phyloP scores from a whole-genome alignment of 345 rosid genomes.

The Linum trigynum region DNA sequence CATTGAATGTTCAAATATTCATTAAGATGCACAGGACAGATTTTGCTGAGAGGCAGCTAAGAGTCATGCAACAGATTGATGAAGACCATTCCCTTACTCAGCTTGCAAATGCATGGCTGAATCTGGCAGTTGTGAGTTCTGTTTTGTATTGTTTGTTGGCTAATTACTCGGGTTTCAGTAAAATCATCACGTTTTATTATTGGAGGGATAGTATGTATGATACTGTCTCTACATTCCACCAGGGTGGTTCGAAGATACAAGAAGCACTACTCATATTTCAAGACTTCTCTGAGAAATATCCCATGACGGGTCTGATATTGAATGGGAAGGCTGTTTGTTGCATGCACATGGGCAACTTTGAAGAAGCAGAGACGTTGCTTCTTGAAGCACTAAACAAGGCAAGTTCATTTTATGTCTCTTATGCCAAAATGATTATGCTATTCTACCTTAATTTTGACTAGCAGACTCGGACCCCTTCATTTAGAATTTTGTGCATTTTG shows the following conservation, averaged over 20 bases:
- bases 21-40: slow-evolving; percentile 92
- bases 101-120: slow-evolving; percentile 87
- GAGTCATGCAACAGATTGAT: slow-evolving; percentile 85
- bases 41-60: slow-evolving; percentile 77
- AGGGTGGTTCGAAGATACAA: slow-evolving; percentile 96
- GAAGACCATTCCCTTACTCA: slow-evolving; percentile 98
- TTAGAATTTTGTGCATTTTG: neutral
- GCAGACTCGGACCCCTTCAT: neutral
- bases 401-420: slow-evolving; percentile 1
- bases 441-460: neutral
- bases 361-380: slow-evolving; percentile 85
- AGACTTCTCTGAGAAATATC: slow-evolving; percentile 91
- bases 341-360: slow-evolving; percentile 95
- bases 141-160: neutral
- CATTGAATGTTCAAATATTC: slow-evolving; percentile 87
- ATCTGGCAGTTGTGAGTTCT: slow-evolving; percentile 71
- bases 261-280: slow-evolving; percentile 96
- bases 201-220: no score
- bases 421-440: neutral
- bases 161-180: neutral
- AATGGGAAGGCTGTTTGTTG: slow-evolving; percentile 91
- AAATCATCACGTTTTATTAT: no score
- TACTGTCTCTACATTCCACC: neutral
- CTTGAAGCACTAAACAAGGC: slow-evolving; percentile 98
- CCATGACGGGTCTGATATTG: slow-evolving; percentile 81